Evolutionary conservation across 139 green algal genomes (phyloP).

Genomic region (Closterium sp.): DNA sequence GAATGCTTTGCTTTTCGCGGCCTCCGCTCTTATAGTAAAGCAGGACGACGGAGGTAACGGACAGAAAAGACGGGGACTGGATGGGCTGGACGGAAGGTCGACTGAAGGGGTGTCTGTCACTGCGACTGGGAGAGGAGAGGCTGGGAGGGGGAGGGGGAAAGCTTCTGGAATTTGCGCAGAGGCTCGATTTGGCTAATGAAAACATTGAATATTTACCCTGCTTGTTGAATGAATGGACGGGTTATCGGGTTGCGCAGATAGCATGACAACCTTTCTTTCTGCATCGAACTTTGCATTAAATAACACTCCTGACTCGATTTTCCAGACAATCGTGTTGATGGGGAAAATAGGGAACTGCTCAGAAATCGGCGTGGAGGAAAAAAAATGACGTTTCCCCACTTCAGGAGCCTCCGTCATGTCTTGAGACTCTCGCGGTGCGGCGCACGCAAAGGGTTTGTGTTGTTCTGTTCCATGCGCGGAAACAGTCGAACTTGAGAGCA

Average conservation of each 20-base stretch:
- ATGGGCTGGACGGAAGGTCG: not conserved
- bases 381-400: not conserved
- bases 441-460: too few relatives aligned
- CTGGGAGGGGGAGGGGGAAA: not conserved
- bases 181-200: not conserved
- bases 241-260: too few relatives aligned
- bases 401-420: not conserved
- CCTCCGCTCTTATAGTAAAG: not conserved
- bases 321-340: too few relatives aligned
- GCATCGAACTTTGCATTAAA: too few relatives aligned
- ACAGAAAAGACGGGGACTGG: not conserved
- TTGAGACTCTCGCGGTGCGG: not conserved
- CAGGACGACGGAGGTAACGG: not conserved
- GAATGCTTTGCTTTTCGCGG: not conserved
- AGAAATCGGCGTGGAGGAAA: not conserved
- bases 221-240: too few relatives aligned
- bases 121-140: not conserved
- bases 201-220: too few relatives aligned
- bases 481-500: not conserved
- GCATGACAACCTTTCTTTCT: too few relatives aligned
- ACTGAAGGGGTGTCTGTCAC: not conserved
- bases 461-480: not conserved
- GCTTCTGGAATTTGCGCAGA: not conserved
- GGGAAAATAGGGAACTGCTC: not conserved
- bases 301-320: too few relatives aligned